Percentiles rank a stretch among this genome's conserved stretches.
Evolutionary conservation across 2,329 filamentous ascomycete genomes (phyloP).

Genomic region (Sclerotiophoma versabilis): DNA sequence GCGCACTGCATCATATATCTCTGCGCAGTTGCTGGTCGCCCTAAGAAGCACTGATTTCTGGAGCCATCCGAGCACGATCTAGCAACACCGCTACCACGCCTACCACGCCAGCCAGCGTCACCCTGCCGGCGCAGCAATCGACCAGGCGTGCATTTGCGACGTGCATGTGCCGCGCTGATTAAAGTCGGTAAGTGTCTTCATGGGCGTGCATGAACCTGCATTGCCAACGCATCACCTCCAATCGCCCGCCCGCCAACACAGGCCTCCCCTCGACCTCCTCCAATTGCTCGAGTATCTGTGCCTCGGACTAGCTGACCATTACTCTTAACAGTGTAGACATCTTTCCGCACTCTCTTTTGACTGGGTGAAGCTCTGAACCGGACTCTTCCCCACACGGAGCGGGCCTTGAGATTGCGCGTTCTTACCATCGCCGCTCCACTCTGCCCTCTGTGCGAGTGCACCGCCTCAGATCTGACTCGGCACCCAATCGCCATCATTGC

Average conservation of each 20-base stretch:
- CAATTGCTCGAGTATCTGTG: conserved; percentile 47
- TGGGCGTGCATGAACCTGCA: conserved; percentile 51
- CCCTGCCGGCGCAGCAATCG: conserved; percentile 34
- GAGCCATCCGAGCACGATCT: conserved; percentile 28
- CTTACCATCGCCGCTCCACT: conserved; percentile 24
- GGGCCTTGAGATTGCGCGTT: conserved; percentile 41
- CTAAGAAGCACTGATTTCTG: conserved; percentile 22
- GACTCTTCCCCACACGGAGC: conserved; percentile 46
- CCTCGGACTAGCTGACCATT: conserved; percentile 46
- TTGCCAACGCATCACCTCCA: conserved; percentile 54
- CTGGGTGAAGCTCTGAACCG: conserved; percentile 45
- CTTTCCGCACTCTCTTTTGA: conserved; percentile 38
- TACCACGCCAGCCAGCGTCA: conserved; percentile 26
- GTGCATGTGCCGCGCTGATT: conserved; percentile 45
- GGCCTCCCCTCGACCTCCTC: conserved; percentile 44
- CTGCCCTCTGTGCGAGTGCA: conserved; percentile 36
- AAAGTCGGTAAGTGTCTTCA: conserved; percentile 47
- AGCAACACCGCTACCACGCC: conserved; percentile 13
- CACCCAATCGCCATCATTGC: conserved; percentile 36
- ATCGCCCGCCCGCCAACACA: conserved; percentile 50
- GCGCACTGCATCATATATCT: conserved; percentile 38
- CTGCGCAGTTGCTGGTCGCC: conserved; percentile 26
- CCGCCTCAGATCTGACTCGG: conserved; percentile 40
- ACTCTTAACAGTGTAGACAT: conserved; percentile 42
- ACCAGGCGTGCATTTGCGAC: conserved; percentile 38